Conservation (phyloP, 2,329 filamentous ascomycete species). For the Nigrospora sphaerica region DNA sequence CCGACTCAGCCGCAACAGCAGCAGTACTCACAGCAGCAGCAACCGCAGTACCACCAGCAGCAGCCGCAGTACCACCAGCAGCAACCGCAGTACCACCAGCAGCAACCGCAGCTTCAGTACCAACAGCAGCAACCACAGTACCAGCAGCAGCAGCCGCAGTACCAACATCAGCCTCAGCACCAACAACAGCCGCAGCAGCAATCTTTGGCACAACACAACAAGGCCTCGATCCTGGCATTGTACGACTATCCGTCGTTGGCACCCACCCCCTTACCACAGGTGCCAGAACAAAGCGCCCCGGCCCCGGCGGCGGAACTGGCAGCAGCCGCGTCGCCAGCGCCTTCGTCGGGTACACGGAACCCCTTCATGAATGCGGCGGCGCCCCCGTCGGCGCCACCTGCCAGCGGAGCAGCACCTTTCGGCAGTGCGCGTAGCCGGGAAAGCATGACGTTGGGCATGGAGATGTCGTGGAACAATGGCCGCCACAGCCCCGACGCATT, state of each 20-base stretch:
- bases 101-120: conserved; percentile 6
- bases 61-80: conserved; percentile 12
- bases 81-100: conserved; percentile 10
- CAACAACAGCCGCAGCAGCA: conserved; percentile 10
- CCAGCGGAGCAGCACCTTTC: conserved; percentile 10
- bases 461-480: conserved; percentile 60
- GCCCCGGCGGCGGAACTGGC: conserved; percentile 13
- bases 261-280: conserved; percentile 23
- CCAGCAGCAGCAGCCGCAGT: conserved; percentile 11
- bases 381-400: neutral
- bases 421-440: conserved; percentile 55
- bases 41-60: conserved; percentile 20
- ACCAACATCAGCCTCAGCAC: conserved; percentile 6
- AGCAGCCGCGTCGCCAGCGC: conserved; percentile 13
- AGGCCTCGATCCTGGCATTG: conserved; percentile 67
- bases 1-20: conserved; percentile 21
- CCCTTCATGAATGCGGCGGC: conserved; percentile 2
- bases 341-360: neutral
- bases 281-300: conserved; percentile 14
- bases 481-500: conserved; percentile 76
- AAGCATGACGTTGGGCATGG: conserved; percentile 60
- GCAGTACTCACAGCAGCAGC: conserved; percentile 22
- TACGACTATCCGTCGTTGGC: conserved; percentile 57
- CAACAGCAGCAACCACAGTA: conserved; percentile 18
- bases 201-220: conserved; percentile 37